A percentile compares a stretch with the other conserved stretches of the same genome.
phyloP scores from a whole-genome alignment of 2,329 filamentous ascomycete genomes.

The Colletotrichum viniferum region DNA sequence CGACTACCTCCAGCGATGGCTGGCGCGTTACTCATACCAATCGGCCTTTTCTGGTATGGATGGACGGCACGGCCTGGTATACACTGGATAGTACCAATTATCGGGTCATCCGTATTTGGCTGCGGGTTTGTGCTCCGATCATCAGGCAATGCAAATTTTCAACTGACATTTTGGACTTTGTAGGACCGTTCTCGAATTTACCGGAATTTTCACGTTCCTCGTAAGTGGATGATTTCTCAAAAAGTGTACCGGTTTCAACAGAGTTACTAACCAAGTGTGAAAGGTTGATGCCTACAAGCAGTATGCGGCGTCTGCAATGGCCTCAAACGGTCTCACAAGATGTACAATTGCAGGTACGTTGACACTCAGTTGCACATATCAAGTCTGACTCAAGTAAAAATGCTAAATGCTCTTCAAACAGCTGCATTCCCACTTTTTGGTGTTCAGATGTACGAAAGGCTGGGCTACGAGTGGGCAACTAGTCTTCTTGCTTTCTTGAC shows the following conservation, averaged over 20 bases:
- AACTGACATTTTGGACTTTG: background rate
- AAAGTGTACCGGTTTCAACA: background rate
- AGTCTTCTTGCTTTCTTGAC: slow-evolving; percentile 65
- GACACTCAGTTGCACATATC: background rate
- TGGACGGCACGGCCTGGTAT: slow-evolving; percentile 16
- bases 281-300: slow-evolving; percentile 77
- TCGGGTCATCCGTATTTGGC: slow-evolving; percentile 74
- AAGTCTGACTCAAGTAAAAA: background rate
- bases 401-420: slow-evolving; percentile 25
- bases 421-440: slow-evolving; percentile 80
- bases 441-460: slow-evolving; percentile 69
- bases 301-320: slow-evolving; percentile 79
- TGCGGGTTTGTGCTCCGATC: slow-evolving; percentile 58
- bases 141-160: background rate
- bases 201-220: slow-evolving; percentile 86
- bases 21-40: slow-evolving; percentile 76
- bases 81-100: slow-evolving; percentile 46
- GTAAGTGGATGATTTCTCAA: slow-evolving; percentile 49
- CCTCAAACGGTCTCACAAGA: slow-evolving; percentile 81
- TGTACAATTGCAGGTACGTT: slow-evolving; percentile 71
- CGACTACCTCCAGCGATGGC: slow-evolving; percentile 77
- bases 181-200: slow-evolving; percentile 78
- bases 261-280: fast-evolving
- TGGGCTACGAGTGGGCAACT: slow-evolving; percentile 74
- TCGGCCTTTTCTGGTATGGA: slow-evolving; percentile 50